These are phyloP conservation scores for Salvia splendens DNA, from an alignment of 257 asterid genomes.

Conservation along the genomic window DNA sequence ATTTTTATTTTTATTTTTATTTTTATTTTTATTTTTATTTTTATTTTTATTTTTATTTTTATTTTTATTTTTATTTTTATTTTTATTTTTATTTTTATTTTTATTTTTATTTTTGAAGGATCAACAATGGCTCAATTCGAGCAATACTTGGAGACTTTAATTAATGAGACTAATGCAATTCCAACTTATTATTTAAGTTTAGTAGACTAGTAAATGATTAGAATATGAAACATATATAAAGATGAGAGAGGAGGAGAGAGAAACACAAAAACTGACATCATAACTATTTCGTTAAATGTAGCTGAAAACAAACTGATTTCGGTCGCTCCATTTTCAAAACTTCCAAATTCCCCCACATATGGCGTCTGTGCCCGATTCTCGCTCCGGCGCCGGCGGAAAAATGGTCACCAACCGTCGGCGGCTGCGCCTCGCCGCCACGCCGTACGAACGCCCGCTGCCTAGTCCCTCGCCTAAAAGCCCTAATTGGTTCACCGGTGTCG, in stretches of 20 bases:
- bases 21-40: too few species aligned
- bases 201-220: too few species aligned
- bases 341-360: slow-evolving; percentile 28
- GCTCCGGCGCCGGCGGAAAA: slow-evolving; percentile 47
- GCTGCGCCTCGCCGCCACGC: slow-evolving; percentile 38
- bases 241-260: not conserved
- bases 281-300: slow-evolving; percentile 3
- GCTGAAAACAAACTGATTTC: slow-evolving; percentile 22
- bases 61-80: too few species aligned
- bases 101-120: too few species aligned
- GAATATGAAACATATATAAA: too few species aligned
- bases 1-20: too few species aligned
- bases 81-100: too few species aligned
- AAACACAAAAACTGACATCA: not conserved
- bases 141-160: too few species aligned
- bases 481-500: slow-evolving; percentile 45
- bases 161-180: too few species aligned
- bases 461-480: slow-evolving; percentile 35
- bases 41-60: too few species aligned
- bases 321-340: slow-evolving; percentile 25
- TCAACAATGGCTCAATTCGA: too few species aligned
- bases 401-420: slow-evolving; percentile 36
- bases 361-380: slow-evolving; percentile 29
- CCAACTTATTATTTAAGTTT: too few species aligned
- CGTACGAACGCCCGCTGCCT: slow-evolving; percentile 41